These are phyloP conservation scores for Kwoniella sp. DNA, from an alignment of 768 basidiomycete genomes.

Conservation along the genomic window DNA sequence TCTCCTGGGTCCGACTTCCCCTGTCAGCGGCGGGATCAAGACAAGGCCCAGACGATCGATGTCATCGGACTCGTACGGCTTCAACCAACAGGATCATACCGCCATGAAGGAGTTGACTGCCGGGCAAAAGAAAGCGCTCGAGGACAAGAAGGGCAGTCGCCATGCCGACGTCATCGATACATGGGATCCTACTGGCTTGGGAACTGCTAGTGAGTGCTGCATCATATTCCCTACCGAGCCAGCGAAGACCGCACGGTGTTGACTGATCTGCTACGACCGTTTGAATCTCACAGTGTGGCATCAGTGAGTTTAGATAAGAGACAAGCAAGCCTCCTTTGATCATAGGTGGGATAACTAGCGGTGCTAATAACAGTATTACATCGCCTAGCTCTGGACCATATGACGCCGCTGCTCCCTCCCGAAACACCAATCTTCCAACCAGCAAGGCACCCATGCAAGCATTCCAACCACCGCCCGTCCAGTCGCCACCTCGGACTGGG, in stretches of 20 bases:
- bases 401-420: slow-evolving; percentile 54
- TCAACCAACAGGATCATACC: slow-evolving; percentile 15
- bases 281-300: slow-evolving; percentile 49
- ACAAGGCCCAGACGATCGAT: slow-evolving; percentile 41
- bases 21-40: slow-evolving; percentile 22
- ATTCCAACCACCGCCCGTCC: slow-evolving; percentile 37
- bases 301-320: slow-evolving; percentile 37
- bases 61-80: slow-evolving; percentile 47
- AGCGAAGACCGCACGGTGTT: background rate
- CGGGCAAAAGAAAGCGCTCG: slow-evolving; percentile 42
- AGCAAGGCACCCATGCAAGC: slow-evolving; percentile 53
- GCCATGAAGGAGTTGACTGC: slow-evolving; percentile 34
- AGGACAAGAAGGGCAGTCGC: slow-evolving; percentile 51
- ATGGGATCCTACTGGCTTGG: slow-evolving; percentile 56
- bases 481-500: slow-evolving; percentile 29
- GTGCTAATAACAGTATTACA: slow-evolving; percentile 15
- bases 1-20: slow-evolving; percentile 33
- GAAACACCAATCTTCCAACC: slow-evolving; percentile 43
- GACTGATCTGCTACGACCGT: background rate
- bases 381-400: slow-evolving; percentile 49
- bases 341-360: background rate
- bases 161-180: slow-evolving; percentile 56
- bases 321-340: background rate
- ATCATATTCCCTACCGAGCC: background rate
- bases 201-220: slow-evolving; percentile 47